phyloP scores from a whole-genome alignment of 148 eudicot species.

The Gaultheria prostrata region DNA sequence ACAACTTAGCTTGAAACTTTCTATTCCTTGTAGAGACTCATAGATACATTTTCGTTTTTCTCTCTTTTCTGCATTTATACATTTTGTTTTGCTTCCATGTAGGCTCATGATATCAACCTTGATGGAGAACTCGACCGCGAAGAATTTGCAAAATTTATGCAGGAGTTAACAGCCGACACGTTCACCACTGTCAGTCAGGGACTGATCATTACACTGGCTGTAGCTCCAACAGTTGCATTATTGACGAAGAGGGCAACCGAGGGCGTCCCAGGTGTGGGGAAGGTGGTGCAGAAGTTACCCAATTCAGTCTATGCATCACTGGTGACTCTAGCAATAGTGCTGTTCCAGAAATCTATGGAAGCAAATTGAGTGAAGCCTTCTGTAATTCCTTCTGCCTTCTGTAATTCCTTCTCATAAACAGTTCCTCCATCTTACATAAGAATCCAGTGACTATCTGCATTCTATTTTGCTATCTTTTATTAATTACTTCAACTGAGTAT shows the following conservation, averaged over 20 bases:
- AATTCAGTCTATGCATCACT: constrained; percentile 77
- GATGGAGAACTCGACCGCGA: constrained; percentile 72
- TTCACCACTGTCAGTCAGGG: constrained; percentile 65
- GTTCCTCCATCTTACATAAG: not conserved
- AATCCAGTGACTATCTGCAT: not conserved
- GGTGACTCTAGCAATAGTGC: constrained; percentile 61
- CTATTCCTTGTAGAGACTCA: not conserved
- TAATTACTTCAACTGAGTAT: not conserved
- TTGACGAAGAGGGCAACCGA: constrained; percentile 79
- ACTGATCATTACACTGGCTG: constrained; percentile 64
- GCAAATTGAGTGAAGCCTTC: constrained; percentile 17
- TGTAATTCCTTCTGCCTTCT: not conserved
- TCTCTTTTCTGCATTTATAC: not conserved
- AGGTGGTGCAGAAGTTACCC: constrained; percentile 80
- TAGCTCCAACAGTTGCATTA: constrained; percentile 78
- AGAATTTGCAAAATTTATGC: constrained; percentile 66
- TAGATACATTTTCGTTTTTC: not conserved
- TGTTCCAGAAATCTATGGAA: constrained; percentile 44
- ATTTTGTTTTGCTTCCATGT: not conserved
- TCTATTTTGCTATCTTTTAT: not conserved
- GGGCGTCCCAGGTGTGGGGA: constrained; percentile 76
- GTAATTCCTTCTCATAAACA: not conserved
- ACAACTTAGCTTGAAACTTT: not conserved
- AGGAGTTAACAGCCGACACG: constrained; percentile 53
- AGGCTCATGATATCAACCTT: constrained; percentile 64